phyloP scores from a whole-genome alignment of 2,329 filamentous ascomycete genomes.

The Colletotrichum tropicale region DNA sequence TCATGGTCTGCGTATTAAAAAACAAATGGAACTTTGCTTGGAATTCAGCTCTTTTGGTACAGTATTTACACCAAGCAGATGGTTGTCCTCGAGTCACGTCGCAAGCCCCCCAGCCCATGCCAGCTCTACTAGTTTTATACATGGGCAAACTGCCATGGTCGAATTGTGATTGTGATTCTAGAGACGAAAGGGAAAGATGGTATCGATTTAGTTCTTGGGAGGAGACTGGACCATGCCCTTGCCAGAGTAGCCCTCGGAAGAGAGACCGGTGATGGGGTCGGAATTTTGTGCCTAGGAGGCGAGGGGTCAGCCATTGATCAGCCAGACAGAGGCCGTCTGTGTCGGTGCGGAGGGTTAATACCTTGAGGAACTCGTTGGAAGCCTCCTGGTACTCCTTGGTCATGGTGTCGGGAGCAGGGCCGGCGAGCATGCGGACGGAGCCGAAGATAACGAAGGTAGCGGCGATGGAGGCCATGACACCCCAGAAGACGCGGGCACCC shows the following conservation, averaged over 20 bases:
- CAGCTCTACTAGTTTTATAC: constrained; percentile 36
- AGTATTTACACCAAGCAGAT: constrained; percentile 44
- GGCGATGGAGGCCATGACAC: constrained; percentile 71
- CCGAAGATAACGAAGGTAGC: constrained; percentile 75
- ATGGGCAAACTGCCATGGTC: constrained; percentile 29
- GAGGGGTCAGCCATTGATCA: background rate
- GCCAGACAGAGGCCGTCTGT: background rate
- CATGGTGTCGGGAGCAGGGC: constrained; percentile 82
- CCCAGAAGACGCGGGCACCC: constrained; percentile 76
- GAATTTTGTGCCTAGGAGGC: constrained; percentile 73
- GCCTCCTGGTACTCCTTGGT: constrained; percentile 97
- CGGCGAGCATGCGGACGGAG: constrained; percentile 72
- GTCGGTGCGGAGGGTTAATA: constrained; percentile 35
- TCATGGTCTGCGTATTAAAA: background rate
- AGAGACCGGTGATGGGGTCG: constrained; percentile 86
- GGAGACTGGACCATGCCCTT: constrained; percentile 79
- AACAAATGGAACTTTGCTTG: constrained; percentile 34
- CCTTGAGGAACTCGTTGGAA: constrained; percentile 91
- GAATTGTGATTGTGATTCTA: constrained; percentile 21
- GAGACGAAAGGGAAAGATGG: constrained; percentile 19
- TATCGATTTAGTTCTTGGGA: constrained; percentile 51
- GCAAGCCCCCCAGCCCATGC: constrained; percentile 33
- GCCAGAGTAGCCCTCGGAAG: constrained; percentile 79
- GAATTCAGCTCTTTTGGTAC: constrained; percentile 44
- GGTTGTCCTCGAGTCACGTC: constrained; percentile 30